phyloP scores from a whole-genome alignment of 805 yeast species.

The Candida nanaspora region DNA sequence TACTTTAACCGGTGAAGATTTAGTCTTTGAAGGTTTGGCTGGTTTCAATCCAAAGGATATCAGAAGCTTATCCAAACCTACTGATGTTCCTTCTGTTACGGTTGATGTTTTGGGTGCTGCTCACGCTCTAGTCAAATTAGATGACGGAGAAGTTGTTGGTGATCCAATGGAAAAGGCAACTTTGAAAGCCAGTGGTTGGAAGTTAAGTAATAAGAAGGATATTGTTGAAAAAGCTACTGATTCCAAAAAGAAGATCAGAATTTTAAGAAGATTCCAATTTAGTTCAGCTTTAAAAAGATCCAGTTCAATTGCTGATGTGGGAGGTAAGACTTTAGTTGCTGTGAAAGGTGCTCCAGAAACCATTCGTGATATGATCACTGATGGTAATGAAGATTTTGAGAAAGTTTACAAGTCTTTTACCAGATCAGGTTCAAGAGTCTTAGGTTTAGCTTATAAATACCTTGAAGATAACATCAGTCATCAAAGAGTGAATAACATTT shows the following conservation, averaged over 20 bases:
- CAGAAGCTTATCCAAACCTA: constrained; percentile 44
- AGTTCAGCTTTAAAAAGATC: constrained; percentile 95
- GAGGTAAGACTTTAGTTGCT: constrained; percentile 59
- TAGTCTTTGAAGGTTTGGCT: constrained; percentile 93
- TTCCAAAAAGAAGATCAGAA: constrained; percentile 47
- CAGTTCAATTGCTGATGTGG: constrained; percentile 64
- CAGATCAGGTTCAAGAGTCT: constrained; percentile 91
- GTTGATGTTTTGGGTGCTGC: constrained; percentile 82
- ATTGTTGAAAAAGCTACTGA: constrained; percentile 35
- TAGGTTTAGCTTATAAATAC: constrained; percentile 86
- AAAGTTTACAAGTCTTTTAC: constrained; percentile 83
- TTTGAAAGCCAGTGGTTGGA: constrained; percentile 80
- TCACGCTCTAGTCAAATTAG: constrained; percentile 89
- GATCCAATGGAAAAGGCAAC: constrained; percentile 99
- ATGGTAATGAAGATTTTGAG: constrained; percentile 75
- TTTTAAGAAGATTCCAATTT: constrained; percentile 92
- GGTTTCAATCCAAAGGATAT: constrained; percentile 52
- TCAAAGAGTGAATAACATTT: constrained; percentile 47
- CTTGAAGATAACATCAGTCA: constrained; percentile 45
- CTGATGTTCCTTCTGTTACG: constrained; percentile 60
- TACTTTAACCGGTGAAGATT: constrained; percentile 93
- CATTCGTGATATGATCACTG: constrained; percentile 63
- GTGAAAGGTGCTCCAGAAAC: constrained; percentile 99
- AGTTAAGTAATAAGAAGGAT: constrained; percentile 66
- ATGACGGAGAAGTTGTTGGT: constrained; percentile 96